phyloP scores from a whole-genome alignment of 2,329 filamentous ascomycete species.

The Claviceps sorghi region DNA sequence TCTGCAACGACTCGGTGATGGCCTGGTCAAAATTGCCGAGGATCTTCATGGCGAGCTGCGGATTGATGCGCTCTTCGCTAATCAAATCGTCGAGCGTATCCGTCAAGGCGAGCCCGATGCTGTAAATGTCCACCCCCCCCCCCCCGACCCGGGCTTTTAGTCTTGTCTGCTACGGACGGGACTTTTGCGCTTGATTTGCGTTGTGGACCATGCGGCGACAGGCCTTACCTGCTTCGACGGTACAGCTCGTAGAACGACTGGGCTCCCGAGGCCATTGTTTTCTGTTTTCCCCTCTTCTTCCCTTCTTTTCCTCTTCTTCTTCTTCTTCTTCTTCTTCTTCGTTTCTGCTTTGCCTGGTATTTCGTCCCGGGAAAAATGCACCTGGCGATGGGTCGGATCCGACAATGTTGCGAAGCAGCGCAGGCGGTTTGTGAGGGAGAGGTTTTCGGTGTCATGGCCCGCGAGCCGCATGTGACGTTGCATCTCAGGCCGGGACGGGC shows the following conservation, averaged over 20 bases:
- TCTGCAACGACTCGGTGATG: constrained; percentile 79
- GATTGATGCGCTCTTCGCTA: constrained; percentile 86
- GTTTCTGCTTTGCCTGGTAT: too few relatives aligned
- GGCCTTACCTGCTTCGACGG: constrained; percentile 78
- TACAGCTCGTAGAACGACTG: constrained; percentile 85
- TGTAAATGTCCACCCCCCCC: constrained; percentile 24
- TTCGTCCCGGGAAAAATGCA: too few relatives aligned
- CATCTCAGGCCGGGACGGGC: not conserved
- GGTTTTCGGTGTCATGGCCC: not conserved
- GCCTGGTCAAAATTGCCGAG: constrained; percentile 88
- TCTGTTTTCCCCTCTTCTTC: not conserved
- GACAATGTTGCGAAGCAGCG: not conserved
- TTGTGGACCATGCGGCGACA: not conserved
- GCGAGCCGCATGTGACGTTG: not conserved
- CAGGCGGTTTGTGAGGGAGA: not conserved
- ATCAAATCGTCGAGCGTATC: constrained; percentile 97
- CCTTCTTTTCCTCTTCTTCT: not conserved
- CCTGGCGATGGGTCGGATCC: not conserved
- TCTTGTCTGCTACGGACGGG: not conserved
- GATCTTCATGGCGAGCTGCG: constrained; percentile 97
- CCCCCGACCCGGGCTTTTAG: constrained; percentile 1
- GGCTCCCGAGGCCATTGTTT: constrained; percentile 31
- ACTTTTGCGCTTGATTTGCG: not conserved
- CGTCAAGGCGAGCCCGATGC: constrained; percentile 83
- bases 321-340: not conserved